A percentile compares a stretch with the other conserved stretches of the same genome.
Conservation (phyloP, 129 eudicot species). For the Ambrosia artemisiifolia region DNA sequence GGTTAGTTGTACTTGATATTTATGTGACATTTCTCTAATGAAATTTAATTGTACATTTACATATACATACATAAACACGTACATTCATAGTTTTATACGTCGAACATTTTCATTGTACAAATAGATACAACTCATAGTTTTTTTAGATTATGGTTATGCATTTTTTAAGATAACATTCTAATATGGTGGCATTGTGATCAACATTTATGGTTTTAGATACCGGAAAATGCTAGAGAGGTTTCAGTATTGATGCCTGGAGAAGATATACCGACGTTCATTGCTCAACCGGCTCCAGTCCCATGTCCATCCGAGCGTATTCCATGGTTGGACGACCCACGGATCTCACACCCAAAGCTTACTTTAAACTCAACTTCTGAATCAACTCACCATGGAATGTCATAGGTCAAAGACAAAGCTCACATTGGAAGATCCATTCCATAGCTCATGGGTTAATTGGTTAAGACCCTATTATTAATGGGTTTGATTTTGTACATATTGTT, state of each 20-base stretch:
- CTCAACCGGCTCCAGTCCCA: conserved; percentile 82
- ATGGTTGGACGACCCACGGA: conserved; percentile 54
- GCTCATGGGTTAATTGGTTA: conserved; percentile 16
- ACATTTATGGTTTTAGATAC: conserved; percentile 37
- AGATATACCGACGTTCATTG: conserved; percentile 76
- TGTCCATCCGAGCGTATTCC: conserved; percentile 59
- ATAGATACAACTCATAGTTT: background rate
- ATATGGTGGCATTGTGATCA: background rate
- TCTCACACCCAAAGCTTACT: conserved; percentile 20
- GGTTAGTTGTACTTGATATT: too few species aligned
- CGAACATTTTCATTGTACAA: background rate
- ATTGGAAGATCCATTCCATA: conserved; percentile 15
- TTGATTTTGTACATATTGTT: conserved; percentile 35
- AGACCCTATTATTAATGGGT: conserved; percentile 34
- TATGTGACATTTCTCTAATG: background rate
- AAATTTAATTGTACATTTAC: background rate
- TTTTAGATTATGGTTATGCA: background rate
- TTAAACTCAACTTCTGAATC: conserved; percentile 29
- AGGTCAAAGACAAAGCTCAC: conserved; percentile 4
- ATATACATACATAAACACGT: background rate
- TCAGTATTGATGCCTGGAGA: conserved; percentile 94
- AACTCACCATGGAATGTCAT: background rate
- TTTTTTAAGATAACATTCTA: background rate
- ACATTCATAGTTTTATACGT: background rate
- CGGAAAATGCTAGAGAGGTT: conserved; percentile 57